Evolutionary conservation across 169 alveolate genomes (phyloP).

Genomic region (Plasmodium billcollinsi): DNA sequence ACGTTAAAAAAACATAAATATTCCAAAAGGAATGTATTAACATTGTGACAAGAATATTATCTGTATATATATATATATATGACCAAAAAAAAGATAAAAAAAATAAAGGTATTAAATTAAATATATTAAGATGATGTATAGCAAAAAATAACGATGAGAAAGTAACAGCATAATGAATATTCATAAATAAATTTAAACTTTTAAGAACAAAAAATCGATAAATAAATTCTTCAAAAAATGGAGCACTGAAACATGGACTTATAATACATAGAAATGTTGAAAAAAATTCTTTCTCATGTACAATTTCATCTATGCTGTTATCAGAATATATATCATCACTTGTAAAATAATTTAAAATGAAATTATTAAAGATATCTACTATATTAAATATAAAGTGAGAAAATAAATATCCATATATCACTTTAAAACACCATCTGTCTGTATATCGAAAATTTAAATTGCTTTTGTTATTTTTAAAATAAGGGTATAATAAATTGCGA

Average conservation of each 20-base stretch:
- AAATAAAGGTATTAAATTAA: constrained; percentile 59
- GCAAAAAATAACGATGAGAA: constrained; percentile 72
- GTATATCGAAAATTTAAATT: constrained; percentile 56
- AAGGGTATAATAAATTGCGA: constrained; percentile 29
- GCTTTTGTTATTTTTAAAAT: constrained; percentile 42
- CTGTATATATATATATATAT: constrained; percentile 72
- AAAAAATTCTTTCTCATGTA: constrained; percentile 51
- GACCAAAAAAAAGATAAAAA: constrained; percentile 76
- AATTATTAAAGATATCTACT: constrained; percentile 41
- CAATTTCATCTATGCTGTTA: constrained; percentile 58
- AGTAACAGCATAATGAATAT: constrained; percentile 60
- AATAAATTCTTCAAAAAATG: constrained; percentile 74
- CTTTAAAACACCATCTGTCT: constrained; percentile 47
- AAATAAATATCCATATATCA: constrained; percentile 49
- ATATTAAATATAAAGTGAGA: constrained; percentile 58
- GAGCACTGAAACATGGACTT: constrained; percentile 77
- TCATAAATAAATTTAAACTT: constrained; percentile 71
- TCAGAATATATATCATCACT: constrained; percentile 43
- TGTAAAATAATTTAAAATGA: constrained; percentile 35
- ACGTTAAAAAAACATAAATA: constrained; percentile 53
- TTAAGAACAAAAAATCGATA: constrained; percentile 70
- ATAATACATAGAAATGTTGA: constrained; percentile 64
- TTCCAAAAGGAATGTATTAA: constrained; percentile 73
- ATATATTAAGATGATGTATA: constrained; percentile 61
- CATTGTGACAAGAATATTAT: constrained; percentile 67